Base-by-base conservation (phyloP, 1,284 basidiomycete genomes). In the Puccinia hordei region DNA sequence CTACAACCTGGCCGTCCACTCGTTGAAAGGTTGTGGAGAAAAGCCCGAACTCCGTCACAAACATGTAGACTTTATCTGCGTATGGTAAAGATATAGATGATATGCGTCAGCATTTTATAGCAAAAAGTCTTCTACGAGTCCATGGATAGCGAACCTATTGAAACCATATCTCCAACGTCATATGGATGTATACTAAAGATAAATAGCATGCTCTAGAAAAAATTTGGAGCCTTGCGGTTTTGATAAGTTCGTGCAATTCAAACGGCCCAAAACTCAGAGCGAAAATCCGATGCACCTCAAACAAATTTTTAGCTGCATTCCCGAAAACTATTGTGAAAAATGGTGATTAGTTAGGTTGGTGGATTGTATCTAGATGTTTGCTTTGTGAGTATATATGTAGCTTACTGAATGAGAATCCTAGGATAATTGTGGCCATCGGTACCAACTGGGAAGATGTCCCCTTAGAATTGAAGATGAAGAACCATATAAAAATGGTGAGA, bases 11-110 rank as follows among this genome's bases (percentile, higher is more conserved):
- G 4, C 92, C 92, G 82, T 92, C 91, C 6, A 92, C 91, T 38
- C 92, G 89, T 61, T 90, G 88, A 87, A 94, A 94, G 0, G 89
- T 90, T 9, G 93, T 94, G 1, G 92, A 90, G 83, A 93, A 92
- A 49, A 94, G 87, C 27, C 93, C 92, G 83, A 94, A 93, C 84
- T 93, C 92, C 77, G 89, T 89, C 44, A 92, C 92, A 82, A 89
- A 88, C 74, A 91, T 85, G 17, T 88, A 86, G 88, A 88, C 85
- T 83, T 93, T 92, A 33, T 92, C 92, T 92, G 92, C 24, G 35
- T n/a, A 38, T 22, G 35, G 71, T 75, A 9, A 41, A 41, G 12
- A 13, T 19, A 44, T 59, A 71, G 49, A 35, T 22, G 22, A 27
- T 35, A 51, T 33, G 24, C 15, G 19, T 6, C 8, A 27, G 13